phyloP scores from a whole-genome alignment of 1,139 yeast species.

The Meyerozyma sp. region DNA sequence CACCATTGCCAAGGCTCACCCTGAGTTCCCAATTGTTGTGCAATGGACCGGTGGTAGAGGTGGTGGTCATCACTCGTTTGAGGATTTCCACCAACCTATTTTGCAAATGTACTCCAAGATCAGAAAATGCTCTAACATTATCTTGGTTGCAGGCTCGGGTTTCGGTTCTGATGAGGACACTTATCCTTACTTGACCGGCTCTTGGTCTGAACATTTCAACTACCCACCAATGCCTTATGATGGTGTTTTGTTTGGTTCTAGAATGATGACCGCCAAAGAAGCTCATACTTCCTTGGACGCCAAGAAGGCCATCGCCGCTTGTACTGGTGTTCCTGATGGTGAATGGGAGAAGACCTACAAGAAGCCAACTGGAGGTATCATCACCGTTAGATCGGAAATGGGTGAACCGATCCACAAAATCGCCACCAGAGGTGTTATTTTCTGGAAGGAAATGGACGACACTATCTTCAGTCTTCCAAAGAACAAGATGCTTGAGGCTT shows the following conservation, averaged over 20 bases:
- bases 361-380: slow-evolving; percentile 93
- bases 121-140: slow-evolving; percentile 85
- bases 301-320: slow-evolving; percentile 83
- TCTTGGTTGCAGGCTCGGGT: slow-evolving; percentile 95
- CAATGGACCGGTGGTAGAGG: slow-evolving; percentile 99
- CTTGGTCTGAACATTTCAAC: slow-evolving; percentile 80
- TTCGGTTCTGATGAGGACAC: slow-evolving; percentile 97
- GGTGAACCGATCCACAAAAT: slow-evolving; percentile 99
- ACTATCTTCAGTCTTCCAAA: slow-evolving; percentile 89
- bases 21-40: slow-evolving; percentile 89
- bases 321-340: slow-evolving; percentile 82
- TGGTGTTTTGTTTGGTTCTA: slow-evolving; percentile 92
- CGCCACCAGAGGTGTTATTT: slow-evolving; percentile 95
- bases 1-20: slow-evolving; percentile 91
- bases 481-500: slow-evolving; percentile 77
- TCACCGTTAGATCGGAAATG: slow-evolving; percentile 97
- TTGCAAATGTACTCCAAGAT: slow-evolving; percentile 93
- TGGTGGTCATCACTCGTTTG: slow-evolving; percentile 99
- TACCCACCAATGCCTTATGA: slow-evolving; percentile 99
- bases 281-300: slow-evolving; percentile 93
- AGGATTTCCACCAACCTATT: slow-evolving; percentile 97
- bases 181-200: slow-evolving; percentile 94
- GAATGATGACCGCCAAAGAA: slow-evolving; percentile 97
- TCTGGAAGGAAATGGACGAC: slow-evolving; percentile 96
- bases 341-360: slow-evolving; percentile 95